These are phyloP conservation scores for Ceratocystis colombiana DNA, from an alignment of 2,329 filamentous ascomycete genomes.

Conservation along the genomic window DNA sequence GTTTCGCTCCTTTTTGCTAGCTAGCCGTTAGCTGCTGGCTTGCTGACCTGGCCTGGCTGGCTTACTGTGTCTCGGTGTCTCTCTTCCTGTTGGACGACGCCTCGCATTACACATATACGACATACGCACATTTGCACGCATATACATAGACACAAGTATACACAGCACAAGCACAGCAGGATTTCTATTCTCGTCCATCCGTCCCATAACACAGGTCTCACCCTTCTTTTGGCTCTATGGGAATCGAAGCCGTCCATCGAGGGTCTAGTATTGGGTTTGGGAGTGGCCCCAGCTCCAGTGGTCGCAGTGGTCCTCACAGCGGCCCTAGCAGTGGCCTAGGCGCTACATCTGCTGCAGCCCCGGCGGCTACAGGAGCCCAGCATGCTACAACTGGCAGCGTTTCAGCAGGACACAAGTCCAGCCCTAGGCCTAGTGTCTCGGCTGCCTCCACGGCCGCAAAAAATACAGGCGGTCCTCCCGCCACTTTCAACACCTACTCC, in stretches of 20 bases:
- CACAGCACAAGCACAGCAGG: background rate
- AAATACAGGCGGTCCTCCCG: background rate
- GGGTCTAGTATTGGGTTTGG: slow-evolving; percentile 4
- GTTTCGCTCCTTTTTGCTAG: no score
- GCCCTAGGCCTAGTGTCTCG: background rate
- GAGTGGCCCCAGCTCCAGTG: slow-evolving; percentile 4
- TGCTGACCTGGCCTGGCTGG: background rate
- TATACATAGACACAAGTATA: background rate
- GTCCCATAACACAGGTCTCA: background rate
- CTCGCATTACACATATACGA: background rate
- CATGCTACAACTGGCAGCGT: background rate
- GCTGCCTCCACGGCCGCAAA: background rate
- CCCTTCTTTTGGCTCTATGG: background rate
- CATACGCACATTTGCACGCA: background rate
- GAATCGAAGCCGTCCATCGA: slow-evolving; percentile 3
- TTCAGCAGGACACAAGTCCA: background rate
- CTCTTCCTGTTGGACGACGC: background rate
- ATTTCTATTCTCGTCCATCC: background rate
- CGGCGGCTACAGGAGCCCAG: background rate
- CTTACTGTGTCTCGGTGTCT: slow-evolving; percentile 1
- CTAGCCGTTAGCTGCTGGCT: no score
- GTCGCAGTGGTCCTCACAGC: background rate
- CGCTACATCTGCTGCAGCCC: background rate
- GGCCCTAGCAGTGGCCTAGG: background rate
- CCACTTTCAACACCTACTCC: background rate